phyloP scores from a whole-genome alignment of 768 basidiomycete genomes.

The Pleurotus citrinopileatus region DNA sequence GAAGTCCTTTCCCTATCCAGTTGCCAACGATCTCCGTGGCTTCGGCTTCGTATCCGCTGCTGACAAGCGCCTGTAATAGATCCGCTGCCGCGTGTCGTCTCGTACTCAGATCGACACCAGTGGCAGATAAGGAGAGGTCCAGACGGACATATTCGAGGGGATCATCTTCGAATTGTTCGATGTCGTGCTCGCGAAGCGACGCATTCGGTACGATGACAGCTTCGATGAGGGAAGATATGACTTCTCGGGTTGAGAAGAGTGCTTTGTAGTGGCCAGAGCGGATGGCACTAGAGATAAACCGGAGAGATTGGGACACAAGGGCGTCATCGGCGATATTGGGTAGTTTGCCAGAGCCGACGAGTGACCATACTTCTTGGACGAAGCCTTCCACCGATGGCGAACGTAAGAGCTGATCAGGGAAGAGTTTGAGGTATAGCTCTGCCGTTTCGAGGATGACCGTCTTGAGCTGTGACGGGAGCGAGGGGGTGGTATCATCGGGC shows the following conservation, averaged over 20 bases:
- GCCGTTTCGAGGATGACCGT: slow-evolving; percentile 87
- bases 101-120: slow-evolving; percentile 70
- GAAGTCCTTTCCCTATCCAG: slow-evolving; percentile 80
- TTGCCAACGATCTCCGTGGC: slow-evolving; percentile 83
- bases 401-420: slow-evolving; percentile 71
- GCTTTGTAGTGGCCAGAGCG: slow-evolving; percentile 80
- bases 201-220: slow-evolving; percentile 96
- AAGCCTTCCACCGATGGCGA: slow-evolving; percentile 66
- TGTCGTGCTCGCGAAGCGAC: slow-evolving; percentile 79
- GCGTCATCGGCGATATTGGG: slow-evolving; percentile 73
- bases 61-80: slow-evolving; percentile 88
- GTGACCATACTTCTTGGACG: slow-evolving; percentile 87
- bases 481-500: slow-evolving; percentile 81
- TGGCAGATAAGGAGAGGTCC: slow-evolving; percentile 68
- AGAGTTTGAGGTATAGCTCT: slow-evolving; percentile 85
- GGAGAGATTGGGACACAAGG: slow-evolving; percentile 86
- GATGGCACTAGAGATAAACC: slow-evolving; percentile 90
- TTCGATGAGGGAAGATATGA: slow-evolving; percentile 78
- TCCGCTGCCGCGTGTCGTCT: slow-evolving; percentile 93
- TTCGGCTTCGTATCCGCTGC: slow-evolving; percentile 75
- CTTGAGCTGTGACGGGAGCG: slow-evolving; percentile 87
- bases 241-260: slow-evolving; percentile 80
- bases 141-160: slow-evolving; percentile 92
- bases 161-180: slow-evolving; percentile 96
- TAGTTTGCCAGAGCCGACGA: slow-evolving; percentile 71